Conservation (phyloP, 1,284 basidiomycete species). For the Trametes hirsuta region DNA sequence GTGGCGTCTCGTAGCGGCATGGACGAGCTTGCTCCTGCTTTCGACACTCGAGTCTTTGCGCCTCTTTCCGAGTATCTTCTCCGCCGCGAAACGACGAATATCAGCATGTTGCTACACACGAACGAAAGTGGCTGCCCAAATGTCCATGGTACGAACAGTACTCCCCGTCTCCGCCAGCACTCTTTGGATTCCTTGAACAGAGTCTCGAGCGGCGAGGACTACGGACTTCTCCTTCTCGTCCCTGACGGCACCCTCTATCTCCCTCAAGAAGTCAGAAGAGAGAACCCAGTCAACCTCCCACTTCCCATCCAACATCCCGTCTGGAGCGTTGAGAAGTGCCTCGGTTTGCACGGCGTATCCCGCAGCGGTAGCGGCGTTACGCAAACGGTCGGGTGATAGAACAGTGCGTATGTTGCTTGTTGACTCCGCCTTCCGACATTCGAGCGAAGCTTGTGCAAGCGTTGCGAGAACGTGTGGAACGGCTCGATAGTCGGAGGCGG, state of each 20-base stretch:
- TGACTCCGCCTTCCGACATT: slow-evolving; percentile 37
- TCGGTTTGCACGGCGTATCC: slow-evolving; percentile 36
- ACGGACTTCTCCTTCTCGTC: slow-evolving; percentile 35
- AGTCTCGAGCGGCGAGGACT: slow-evolving; percentile 35
- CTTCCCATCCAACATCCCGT: slow-evolving; percentile 38
- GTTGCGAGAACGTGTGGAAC: slow-evolving; percentile 44
- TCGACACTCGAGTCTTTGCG: no score
- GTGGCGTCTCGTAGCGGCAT: no score
- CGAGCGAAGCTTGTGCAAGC: slow-evolving; percentile 42
- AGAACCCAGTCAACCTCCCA: slow-evolving; percentile 40
- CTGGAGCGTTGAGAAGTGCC: slow-evolving; percentile 31
- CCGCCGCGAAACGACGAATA: neutral
- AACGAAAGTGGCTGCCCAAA: slow-evolving; percentile 32
- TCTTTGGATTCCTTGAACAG: slow-evolving; percentile 23
- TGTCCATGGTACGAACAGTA: slow-evolving; percentile 38
- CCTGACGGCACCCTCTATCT: slow-evolving; percentile 27
- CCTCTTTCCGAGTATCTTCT: neutral
- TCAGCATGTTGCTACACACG: neutral
- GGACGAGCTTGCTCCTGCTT: no score
- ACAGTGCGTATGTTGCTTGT: slow-evolving; percentile 45
- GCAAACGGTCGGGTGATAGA: slow-evolving; percentile 39
- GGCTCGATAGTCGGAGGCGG: slow-evolving; percentile 28
- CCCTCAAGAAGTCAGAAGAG: slow-evolving; percentile 21
- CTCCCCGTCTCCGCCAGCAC: slow-evolving; percentile 22
- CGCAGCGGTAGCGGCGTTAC: slow-evolving; percentile 31